phyloP scores from a whole-genome alignment of 1,284 basidiomycete genomes.

The Melampsora occidentalis region DNA sequence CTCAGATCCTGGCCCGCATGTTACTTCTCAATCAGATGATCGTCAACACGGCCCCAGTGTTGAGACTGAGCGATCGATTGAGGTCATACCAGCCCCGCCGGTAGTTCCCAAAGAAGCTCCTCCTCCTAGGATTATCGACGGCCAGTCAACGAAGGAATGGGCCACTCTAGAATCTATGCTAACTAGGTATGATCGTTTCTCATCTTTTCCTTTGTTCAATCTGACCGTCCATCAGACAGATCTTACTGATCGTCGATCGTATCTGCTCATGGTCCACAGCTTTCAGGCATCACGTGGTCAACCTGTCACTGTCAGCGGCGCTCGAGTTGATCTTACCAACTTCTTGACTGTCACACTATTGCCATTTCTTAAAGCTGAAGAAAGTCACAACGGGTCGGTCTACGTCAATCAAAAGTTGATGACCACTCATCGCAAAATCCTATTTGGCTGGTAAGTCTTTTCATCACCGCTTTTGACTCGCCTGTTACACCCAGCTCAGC shows the following conservation, averaged over 20 bases:
- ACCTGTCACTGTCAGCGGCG: not conserved
- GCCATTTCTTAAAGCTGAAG: slow-evolving; percentile 30
- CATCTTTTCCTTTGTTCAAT: too few relatives aligned
- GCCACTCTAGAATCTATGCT: slow-evolving; percentile 4
- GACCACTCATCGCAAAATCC: slow-evolving; percentile 17
- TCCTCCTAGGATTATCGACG: not conserved
- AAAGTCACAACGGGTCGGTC: slow-evolving; percentile 4
- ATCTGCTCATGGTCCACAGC: not conserved
- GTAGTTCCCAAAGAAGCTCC: too few relatives aligned
- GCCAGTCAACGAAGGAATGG: slow-evolving; percentile 18
- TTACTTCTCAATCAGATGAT: too few relatives aligned
- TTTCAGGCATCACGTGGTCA: not conserved
- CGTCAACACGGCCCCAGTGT: too few relatives aligned
- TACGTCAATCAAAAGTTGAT: slow-evolving; percentile 20
- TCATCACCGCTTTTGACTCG: too few relatives aligned
- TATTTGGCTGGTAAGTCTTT: slow-evolving; percentile 30
- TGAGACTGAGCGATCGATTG: too few relatives aligned
- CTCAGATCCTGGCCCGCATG: too few relatives aligned
- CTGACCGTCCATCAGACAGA: too few relatives aligned
- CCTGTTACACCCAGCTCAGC: too few relatives aligned
- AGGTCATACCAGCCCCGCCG: not conserved
- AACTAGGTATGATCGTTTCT: not conserved
- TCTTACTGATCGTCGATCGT: not conserved
- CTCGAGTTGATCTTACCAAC: slow-evolving; percentile 15
- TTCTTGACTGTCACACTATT: slow-evolving; percentile 18